Evolutionary conservation across 305 asterid species (phyloP), one percentile per base, ranked within the genome.

Genomic region (Fraxinus greggii): DNA sequence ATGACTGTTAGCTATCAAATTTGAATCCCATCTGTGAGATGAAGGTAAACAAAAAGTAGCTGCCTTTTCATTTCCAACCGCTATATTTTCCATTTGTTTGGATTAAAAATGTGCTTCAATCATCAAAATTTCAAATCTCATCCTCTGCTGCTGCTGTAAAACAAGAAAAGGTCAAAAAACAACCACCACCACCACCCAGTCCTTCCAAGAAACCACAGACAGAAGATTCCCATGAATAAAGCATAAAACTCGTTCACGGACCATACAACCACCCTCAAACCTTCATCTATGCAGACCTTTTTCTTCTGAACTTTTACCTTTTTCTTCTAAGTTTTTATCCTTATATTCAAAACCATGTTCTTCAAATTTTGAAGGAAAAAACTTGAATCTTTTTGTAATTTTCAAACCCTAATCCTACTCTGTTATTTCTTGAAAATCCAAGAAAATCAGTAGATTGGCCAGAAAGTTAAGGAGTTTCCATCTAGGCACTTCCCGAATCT

Each of bases 181-280:
- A 36, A 36, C 79, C 76, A 75, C 42, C 36, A 70, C 32, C 48
- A 67, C 77, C 80, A 76, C 77, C 93, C 0, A 73, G 83, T 83
- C 26, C 83, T 82, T 86, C 90, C 87, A 88, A 86, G 84, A 86
- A 87, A 87, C 90, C n/a, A n/a, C 35, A 32, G 35, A 32, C 87
- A 86, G 82, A 85, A 89, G 91, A 87, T 88, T 89, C 93, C 85
- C 83, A 84, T 81, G 79, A 83, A 89, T 88, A 72, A 79, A 78
- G 81, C 74, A 67, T 38, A 74, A 76, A 69, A 12, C 76, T 51
- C 76, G 78, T 80, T 7, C 15, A 17, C 17, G 65, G 65, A 5
- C 65, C 65, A 23, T 45, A 70, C 72, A 82, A 65, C 86, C 84
- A 78, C 80, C 75, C 56, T 32, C 84, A 35, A 24, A 33, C 76